Conservation (phyloP, 1,284 basidiomycete genomes). For the Hemileia vastatrix region DNA sequence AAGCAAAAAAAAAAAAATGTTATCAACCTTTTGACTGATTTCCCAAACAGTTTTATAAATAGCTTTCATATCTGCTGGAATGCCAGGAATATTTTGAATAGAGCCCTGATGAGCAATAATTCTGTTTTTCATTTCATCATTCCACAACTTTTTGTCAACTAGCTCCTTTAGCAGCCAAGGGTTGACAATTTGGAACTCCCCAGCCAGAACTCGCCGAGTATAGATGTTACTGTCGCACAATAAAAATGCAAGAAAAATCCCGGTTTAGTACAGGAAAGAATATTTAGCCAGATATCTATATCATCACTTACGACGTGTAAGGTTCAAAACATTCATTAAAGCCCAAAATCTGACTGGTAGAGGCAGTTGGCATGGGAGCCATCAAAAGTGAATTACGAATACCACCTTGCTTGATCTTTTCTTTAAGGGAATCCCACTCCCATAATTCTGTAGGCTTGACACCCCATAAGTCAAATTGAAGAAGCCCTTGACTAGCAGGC, state of each 20-base stretch:
- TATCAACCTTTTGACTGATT: slow-evolving; percentile 98
- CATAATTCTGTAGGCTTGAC: slow-evolving; percentile 84
- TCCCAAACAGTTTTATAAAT: slow-evolving; percentile 99
- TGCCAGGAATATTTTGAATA: slow-evolving; percentile 75
- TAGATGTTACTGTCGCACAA: no score
- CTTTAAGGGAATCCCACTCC: slow-evolving; percentile 87
- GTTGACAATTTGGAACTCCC: slow-evolving; percentile 98
- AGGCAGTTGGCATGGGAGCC: slow-evolving; percentile 98
- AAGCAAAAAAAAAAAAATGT: no score
- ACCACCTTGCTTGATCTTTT: slow-evolving; percentile 74
- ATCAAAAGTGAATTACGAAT: slow-evolving; percentile 88
- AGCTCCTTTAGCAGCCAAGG: slow-evolving; percentile 96
- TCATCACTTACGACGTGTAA: slow-evolving; percentile 88
- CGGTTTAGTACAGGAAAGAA: no score
- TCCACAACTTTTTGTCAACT: slow-evolving; percentile 89
- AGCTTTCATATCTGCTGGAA: slow-evolving; percentile 82
- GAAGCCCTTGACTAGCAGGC: slow-evolving; percentile 74
- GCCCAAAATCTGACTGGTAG: slow-evolving; percentile 95
- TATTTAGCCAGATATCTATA: no score
- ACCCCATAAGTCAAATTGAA: slow-evolving; percentile 95
- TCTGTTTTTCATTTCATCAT: slow-evolving; percentile 98
- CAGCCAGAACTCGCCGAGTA: slow-evolving; percentile 95
- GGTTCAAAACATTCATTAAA: slow-evolving; percentile 99
- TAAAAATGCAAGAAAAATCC: no score
- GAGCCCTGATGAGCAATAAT: slow-evolving; percentile 95